These are phyloP conservation scores for Colletotrichum tabaci DNA, from an alignment of 2,329 filamentous ascomycete species.

Conservation along the genomic window DNA sequence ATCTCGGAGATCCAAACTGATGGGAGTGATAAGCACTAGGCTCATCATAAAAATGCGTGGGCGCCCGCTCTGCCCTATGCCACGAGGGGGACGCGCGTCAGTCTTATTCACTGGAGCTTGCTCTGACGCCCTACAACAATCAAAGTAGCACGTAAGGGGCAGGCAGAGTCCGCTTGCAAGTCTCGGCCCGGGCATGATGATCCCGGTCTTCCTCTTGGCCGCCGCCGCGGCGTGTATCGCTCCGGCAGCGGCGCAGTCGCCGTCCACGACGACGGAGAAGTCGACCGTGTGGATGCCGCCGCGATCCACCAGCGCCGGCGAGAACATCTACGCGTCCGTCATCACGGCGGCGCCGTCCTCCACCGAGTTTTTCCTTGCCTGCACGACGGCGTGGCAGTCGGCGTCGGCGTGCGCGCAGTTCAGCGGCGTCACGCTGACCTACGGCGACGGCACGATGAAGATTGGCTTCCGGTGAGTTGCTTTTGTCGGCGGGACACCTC, in stretches of 20 bases:
- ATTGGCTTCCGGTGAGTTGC: conserved; percentile 23
- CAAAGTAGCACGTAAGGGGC: neutral
- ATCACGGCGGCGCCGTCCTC: conserved; percentile 39
- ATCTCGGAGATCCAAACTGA: neutral
- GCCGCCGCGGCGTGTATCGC: neutral
- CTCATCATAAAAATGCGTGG: neutral
- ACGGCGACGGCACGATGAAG: conserved; percentile 28
- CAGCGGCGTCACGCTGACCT: conserved; percentile 36
- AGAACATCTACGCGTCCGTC: conserved; percentile 37
- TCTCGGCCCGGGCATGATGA: conserved; percentile 1
- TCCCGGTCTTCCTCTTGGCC: neutral
- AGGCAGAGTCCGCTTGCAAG: neutral
- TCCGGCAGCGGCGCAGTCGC: conserved; percentile 23
- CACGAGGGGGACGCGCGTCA: neutral
- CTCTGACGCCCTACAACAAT: too few relatives aligned
- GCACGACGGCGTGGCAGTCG: conserved; percentile 29
- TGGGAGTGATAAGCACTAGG: neutral
- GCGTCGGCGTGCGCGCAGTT: conserved; percentile 33
- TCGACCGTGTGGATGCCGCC: conserved; percentile 38
- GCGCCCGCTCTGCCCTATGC: neutral
- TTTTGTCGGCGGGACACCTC: neutral
- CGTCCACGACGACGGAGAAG: conserved; percentile 26
- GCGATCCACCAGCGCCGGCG: conserved; percentile 22
- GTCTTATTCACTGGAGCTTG: neutral
- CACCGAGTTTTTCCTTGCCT: conserved; percentile 32